Base-by-base conservation (phyloP, 139 green algal genomes). In the Coccomyxa sp. region DNA sequence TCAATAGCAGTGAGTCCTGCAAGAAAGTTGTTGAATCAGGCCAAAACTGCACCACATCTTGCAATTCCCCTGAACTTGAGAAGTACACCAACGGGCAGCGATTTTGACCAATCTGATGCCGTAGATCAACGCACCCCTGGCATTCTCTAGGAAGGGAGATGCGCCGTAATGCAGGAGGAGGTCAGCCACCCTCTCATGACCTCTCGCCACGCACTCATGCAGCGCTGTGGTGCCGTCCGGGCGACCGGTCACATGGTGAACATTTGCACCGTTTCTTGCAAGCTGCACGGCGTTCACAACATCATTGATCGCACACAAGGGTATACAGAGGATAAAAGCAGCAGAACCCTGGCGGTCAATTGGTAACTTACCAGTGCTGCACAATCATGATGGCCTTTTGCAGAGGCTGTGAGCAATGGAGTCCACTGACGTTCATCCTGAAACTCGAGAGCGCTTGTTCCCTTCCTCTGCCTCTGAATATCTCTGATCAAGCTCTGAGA, bases 141-240 rank as follows among this genome's bases (percentile, higher is more conserved):
- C 17, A 83, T 92, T 92, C 38, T 92, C 88, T 3, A 92, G 38
- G 38, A 91, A 90, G 25, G 89, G 87, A 51, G 87, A 90, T 14
- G 85, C 85, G 21, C 85, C 84, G 23, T 79, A 30, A 12, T 68
- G 30, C 67, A 92, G 68, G 76, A 92, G 83, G 83, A 90, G 38
- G 28, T 90, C 88, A n/a, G 80, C 81, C 38, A 90, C 45, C 13
- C 76, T 32, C 32, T 82, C 81, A 57, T 90, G 81, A 30, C 79
- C 76, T 58, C 87, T 81, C 13, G 82, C 71, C 21, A 90, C 83
- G 0, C 87, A 86, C 67, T 89, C 89, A 76, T 92, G 89, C 28
- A 92, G 77, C 0, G 89, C 85, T 25, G 38, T 85, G 27, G 81
- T 81, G 45, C 81, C 82, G 12, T 84, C 83, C 4, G 80, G 67